Percentiles rank a stretch among this genome's conserved stretches.
Conservation (phyloP, 176 grass and related monocot species). For the Lolium rigidum region DNA sequence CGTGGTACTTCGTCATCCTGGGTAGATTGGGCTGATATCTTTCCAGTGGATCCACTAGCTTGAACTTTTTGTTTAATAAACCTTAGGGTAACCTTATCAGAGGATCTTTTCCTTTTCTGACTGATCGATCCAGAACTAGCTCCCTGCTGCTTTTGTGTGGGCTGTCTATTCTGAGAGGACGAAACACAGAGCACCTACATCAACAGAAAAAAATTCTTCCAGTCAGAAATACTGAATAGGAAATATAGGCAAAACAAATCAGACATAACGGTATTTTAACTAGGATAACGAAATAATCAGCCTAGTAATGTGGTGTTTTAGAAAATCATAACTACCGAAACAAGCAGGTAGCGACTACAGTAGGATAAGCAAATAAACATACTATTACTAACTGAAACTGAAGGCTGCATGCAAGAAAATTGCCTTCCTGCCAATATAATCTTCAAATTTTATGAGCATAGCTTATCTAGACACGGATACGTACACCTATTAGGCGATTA, state of each 20-base stretch:
- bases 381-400: conserved; percentile 19
- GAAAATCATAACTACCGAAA: conserved; percentile 31
- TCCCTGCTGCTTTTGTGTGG: conserved; percentile 44
- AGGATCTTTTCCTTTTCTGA: conserved; percentile 71
- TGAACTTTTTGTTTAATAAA: conserved; percentile 42
- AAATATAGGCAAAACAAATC: conserved; percentile 36
- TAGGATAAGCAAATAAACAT: conserved; percentile 13
- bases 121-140: conserved; percentile 41
- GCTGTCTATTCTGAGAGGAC: conserved; percentile 40
- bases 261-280: conserved; percentile 31
- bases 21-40: conserved; percentile 21
- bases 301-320: background rate
- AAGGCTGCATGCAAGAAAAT: conserved; percentile 20
- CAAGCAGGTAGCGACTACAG: background rate
- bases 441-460: background rate
- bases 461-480: background rate
- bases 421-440: conserved; percentile 15
- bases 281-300: conserved; percentile 22
- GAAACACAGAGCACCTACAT: conserved; percentile 86
- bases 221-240: conserved; percentile 34
- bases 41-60: conserved; percentile 34
- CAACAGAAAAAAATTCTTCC: conserved; percentile 26
- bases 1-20: conserved; percentile 37
- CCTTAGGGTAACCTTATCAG: conserved; percentile 34
- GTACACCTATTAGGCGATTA: background rate